Base-by-base conservation (phyloP, 805 yeast genomes). In the Hanseniaspora taiwanica region DNA sequence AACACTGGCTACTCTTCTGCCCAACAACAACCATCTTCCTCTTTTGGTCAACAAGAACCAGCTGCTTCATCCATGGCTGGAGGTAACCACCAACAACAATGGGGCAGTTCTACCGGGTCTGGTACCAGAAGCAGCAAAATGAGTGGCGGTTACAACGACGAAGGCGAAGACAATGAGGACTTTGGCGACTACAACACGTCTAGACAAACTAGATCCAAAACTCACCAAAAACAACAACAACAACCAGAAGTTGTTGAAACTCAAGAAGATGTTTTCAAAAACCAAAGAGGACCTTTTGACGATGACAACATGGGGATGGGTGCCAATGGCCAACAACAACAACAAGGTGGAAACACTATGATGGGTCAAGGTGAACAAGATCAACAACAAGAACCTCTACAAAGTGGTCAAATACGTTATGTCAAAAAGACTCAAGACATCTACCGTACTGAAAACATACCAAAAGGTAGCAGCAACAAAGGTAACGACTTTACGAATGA, bases 11-110 rank as follows among this genome's bases (percentile, higher is more conserved):
- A 40, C 36, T 21, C 40, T 16, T 47, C 47, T 33, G 27, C 45
- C 1, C 53, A 46, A 38, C 49, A 39, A 10, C 44, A 40, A 31
- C 37, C 46, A 12, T n/a, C n/a, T n/a, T n/a, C 43, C 43, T 27
- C 39, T 49, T n/a, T 35, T 38, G 27, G 48, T 42, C 21, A 40
- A 2, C 39, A 25, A 8, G n/a, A n/a, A n/a, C n/a, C n/a, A n/a
- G n/a, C n/a, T n/a, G n/a, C n/a, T n/a, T n/a, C n/a, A n/a, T n/a
- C n/a, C n/a, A n/a, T n/a, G n/a, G n/a, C n/a, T n/a, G n/a, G n/a
- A n/a, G n/a, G n/a, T n/a, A n/a, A n/a, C n/a, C n/a, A n/a, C n/a
- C 5, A 25, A 14, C 29, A 25, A 25, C 29, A 25, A 13, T 25
- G 29, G 29, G 29, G 29, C 29, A 25, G 9, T 25, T 4, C 14